Percentiles rank a stretch among this genome's conserved stretches.
These are phyloP conservation scores for Lodderomyces parapsilosis DNA, from an alignment of 1,139 yeast species.

Conservation along the genomic window DNA sequence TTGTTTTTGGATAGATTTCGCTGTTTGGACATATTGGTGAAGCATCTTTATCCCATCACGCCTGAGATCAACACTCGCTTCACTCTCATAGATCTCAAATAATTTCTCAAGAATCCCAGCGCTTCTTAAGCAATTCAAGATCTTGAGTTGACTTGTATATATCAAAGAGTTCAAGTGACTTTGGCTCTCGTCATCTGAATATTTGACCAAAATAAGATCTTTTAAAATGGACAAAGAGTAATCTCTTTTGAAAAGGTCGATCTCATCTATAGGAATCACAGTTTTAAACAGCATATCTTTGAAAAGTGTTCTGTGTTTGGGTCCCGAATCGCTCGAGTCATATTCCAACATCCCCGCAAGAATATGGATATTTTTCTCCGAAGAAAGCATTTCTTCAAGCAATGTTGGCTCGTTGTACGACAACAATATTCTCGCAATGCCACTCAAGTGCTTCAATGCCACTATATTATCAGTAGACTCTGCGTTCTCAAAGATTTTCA, in stretches of 20 bases:
- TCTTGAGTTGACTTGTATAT: conserved; percentile 65
- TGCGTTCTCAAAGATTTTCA: conserved; percentile 51
- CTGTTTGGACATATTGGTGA: conserved; percentile 76
- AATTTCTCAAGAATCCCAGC: conserved; percentile 51
- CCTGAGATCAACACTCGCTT: conserved; percentile 11
- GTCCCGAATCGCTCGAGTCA: conserved; percentile 79
- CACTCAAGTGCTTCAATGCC: conserved; percentile 65
- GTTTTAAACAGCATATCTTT: conserved; percentile 64
- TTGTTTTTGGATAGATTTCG: conserved; percentile 69
- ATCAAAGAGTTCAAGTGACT: conserved; percentile 64
- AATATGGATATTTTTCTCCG: conserved; percentile 59
- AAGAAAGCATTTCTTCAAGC: conserved; percentile 61
- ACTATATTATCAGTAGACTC: conserved; percentile 52
- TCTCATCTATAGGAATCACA: conserved; percentile 63
- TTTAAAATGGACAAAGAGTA: conserved; percentile 76
- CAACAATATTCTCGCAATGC: conserved; percentile 66
- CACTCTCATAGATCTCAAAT: conserved; percentile 49
- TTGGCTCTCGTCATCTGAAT: conserved; percentile 77
- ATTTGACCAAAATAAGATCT: conserved; percentile 80
- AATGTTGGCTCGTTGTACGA: conserved; percentile 70
- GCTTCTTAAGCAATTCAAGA: conserved; percentile 64
- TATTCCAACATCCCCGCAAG: conserved; percentile 86
- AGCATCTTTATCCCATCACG: conserved; percentile 76
- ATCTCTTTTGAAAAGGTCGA: conserved; percentile 65
- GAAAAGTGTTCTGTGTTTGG: conserved; percentile 70